A percentile compares a stretch with the other conserved stretches of the same genome.
Conservation (phyloP, 2,329 filamentous ascomycete genomes). For the Fusarium scirpi region DNA sequence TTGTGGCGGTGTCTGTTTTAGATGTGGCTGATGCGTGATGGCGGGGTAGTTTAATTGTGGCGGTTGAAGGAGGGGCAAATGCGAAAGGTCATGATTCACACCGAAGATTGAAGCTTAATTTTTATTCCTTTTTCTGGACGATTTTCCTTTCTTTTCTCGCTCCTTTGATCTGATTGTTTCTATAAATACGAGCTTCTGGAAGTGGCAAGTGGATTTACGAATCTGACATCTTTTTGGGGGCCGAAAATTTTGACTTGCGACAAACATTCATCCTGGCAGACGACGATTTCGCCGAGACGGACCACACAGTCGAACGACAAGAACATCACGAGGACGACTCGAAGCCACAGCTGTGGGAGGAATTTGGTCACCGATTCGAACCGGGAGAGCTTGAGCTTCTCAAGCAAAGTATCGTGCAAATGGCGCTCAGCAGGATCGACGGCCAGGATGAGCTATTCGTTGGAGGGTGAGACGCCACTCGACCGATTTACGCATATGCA, state of each 20-base stretch:
- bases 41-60: constrained; percentile 37
- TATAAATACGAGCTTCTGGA: neutral
- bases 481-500: neutral
- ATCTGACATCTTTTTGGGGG: neutral
- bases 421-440: constrained; percentile 59
- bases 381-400: constrained; percentile 43
- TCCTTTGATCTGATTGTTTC: neutral
- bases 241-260: neutral
- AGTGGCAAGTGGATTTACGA: neutral
- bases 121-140: neutral
- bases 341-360: constrained; percentile 41
- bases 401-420: constrained; percentile 51
- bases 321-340: constrained; percentile 12
- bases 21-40: neutral
- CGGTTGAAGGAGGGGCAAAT: constrained; percentile 38
- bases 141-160: neutral
- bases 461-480: constrained; percentile 50
- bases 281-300: constrained; percentile 5
- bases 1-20: no score
- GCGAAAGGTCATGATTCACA: constrained; percentile 34
- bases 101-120: constrained; percentile 29
- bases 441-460: constrained; percentile 57
- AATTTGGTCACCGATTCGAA: constrained; percentile 42
- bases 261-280: constrained; percentile 26
- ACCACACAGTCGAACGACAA: neutral